A percentile compares a stretch with the other conserved stretches of the same genome.
Conservation (phyloP, 164 flowering plant species). For the Vitis rotundifolia region DNA sequence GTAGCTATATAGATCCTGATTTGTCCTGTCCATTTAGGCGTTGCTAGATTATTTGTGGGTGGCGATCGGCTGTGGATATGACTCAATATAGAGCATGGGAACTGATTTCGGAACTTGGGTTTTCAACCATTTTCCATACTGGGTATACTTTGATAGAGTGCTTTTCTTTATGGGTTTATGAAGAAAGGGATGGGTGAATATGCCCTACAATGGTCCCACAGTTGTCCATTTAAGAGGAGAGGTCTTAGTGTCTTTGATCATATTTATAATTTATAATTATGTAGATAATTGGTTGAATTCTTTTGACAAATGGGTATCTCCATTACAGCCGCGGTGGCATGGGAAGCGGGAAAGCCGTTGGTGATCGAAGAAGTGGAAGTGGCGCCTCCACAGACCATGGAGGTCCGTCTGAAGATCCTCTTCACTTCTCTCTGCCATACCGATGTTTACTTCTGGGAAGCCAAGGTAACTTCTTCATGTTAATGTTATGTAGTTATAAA, state of each 20-base stretch:
- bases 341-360: constrained; percentile 57
- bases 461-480: constrained; percentile 28
- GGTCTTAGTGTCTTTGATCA: constrained; percentile 28
- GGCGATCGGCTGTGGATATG: no score
- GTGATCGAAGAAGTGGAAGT: constrained; percentile 58
- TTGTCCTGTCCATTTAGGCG: no score
- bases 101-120: no score
- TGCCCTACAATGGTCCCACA: no score
- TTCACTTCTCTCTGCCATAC: constrained; percentile 55
- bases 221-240: no score
- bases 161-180: no score
- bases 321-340: constrained; percentile 52
- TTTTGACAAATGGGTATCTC: not conserved
- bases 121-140: no score
- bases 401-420: constrained; percentile 47
- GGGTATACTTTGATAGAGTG: no score
- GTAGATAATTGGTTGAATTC: not conserved
- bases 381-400: constrained; percentile 46
- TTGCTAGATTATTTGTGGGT: no score
- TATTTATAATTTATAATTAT: not conserved
- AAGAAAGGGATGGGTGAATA: no score
- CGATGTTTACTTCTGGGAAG: constrained; percentile 57
- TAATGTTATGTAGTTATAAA: not conserved
- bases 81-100: no score
- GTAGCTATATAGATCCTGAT: no score